Conservation (phyloP, 192 early-diverging fungal genomes). For the Gonapodya sp. region DNA sequence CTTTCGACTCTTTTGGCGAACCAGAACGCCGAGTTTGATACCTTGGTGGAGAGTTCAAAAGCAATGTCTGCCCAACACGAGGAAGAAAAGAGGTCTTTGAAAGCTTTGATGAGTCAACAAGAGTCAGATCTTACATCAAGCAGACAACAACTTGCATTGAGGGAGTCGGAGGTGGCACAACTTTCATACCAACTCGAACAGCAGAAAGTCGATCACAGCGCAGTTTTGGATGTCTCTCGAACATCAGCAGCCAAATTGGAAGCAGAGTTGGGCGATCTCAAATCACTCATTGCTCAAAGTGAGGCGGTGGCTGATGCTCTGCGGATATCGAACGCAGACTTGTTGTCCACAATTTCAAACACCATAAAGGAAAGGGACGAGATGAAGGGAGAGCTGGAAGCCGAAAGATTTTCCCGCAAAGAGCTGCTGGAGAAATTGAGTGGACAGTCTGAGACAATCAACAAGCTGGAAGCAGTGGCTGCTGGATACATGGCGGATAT, state of each 20-base stretch:
- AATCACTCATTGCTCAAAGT: neutral
- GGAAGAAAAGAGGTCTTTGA: neutral
- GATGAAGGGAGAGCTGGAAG: neutral
- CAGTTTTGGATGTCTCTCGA: too few relatives aligned
- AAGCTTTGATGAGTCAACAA: neutral
- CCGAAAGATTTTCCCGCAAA: neutral
- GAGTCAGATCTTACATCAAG: neutral
- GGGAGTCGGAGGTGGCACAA: too few relatives aligned
- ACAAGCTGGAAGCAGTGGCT: too few relatives aligned
- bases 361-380: neutral
- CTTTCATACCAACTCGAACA: too few relatives aligned
- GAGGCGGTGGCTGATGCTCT: neutral
- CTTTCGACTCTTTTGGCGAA: neutral
- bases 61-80: neutral
- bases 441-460: too few relatives aligned
- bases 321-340: neutral
- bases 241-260: too few relatives aligned
- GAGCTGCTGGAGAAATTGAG: neutral
- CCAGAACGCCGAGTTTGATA: neutral
- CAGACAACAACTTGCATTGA: neutral
- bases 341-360: neutral
- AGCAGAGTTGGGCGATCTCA: neutral
- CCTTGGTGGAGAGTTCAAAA: neutral
- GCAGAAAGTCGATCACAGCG: too few relatives aligned
- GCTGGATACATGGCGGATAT: too few relatives aligned